Conservation (phyloP, 495 filamentous ascomycete species). For the Neurospora sp. region DNA sequence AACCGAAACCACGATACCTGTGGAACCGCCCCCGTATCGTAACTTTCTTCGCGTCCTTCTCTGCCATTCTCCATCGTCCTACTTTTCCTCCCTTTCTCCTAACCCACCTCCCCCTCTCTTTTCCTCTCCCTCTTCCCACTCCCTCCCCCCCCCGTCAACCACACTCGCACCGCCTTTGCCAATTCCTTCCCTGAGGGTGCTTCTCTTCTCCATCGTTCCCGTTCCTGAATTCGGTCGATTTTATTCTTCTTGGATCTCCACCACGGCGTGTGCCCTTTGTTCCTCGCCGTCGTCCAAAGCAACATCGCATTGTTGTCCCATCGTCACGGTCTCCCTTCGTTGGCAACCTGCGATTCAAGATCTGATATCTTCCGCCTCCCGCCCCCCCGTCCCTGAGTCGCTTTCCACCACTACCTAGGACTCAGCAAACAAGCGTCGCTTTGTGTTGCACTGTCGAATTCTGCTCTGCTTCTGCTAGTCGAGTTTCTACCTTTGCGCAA, state of each 20-base stretch:
- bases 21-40: neutral
- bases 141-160: constrained; percentile 2
- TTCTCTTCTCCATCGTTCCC: constrained; percentile 25
- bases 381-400: neutral
- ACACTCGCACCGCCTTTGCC: constrained; percentile 26
- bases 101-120: neutral
- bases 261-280: constrained; percentile 11
- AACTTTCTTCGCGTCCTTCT: neutral
- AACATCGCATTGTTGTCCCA: constrained; percentile 2
- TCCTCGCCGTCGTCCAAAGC: constrained; percentile 2
- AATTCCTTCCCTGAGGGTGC: constrained; percentile 24
- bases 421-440: neutral
- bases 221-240: constrained; percentile 17
- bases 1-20: neutral
- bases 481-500: neutral
- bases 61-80: neutral
- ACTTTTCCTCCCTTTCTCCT: constrained; percentile 1
- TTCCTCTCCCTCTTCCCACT: constrained; percentile 6
- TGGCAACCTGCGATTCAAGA: neutral
- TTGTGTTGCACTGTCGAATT: neutral
- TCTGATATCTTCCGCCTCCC: neutral
- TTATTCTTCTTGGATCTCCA: constrained; percentile 16
- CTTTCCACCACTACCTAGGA: neutral
- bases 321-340: constrained; percentile 1
- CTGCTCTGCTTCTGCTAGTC: neutral